These are phyloP conservation scores for Epichloe sibirici DNA, from an alignment of 2,329 filamentous ascomycete species.

Conservation along the genomic window DNA sequence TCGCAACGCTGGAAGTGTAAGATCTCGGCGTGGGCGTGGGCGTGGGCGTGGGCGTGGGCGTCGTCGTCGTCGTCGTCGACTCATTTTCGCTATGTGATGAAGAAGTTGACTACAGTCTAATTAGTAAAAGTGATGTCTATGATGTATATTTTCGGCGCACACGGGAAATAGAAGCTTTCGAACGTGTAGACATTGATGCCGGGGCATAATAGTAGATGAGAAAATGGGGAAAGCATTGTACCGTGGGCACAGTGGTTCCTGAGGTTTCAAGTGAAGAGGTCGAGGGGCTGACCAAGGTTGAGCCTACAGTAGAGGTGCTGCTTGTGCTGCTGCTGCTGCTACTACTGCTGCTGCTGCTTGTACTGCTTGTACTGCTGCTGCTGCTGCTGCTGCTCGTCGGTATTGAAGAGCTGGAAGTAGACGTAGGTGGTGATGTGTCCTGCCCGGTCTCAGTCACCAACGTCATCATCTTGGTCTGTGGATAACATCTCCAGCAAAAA, in stretches of 20 bases:
- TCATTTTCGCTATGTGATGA: neutral
- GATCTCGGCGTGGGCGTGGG: conserved; percentile 7
- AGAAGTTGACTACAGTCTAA: neutral
- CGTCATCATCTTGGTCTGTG: conserved; percentile 18
- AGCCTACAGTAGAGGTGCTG: conserved; percentile 27
- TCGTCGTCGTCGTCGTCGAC: neutral
- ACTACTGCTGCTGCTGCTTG: conserved; percentile 1
- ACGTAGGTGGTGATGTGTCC: conserved; percentile 16
- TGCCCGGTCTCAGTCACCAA: conserved; percentile 24
- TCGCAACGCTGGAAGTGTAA: conserved; percentile 21
- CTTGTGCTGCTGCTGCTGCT: conserved; percentile 10
- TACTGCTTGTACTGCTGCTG: neutral
- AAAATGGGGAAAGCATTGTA: neutral
- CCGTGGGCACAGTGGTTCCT: neutral
- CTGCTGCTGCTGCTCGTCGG: conserved; percentile 10
- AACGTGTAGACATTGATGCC: neutral
- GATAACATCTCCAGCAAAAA: neutral
- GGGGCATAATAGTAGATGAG: neutral
- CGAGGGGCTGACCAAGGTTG: conserved; percentile 7
- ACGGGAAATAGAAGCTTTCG: neutral
- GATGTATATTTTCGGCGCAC: neutral
- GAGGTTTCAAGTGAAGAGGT: neutral
- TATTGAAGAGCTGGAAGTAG: conserved; percentile 13
- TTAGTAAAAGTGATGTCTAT: neutral
- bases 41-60: too few species aligned